Conservation (phyloP, 805 yeast genomes). For the Kazachstania psychrophila region DNA sequence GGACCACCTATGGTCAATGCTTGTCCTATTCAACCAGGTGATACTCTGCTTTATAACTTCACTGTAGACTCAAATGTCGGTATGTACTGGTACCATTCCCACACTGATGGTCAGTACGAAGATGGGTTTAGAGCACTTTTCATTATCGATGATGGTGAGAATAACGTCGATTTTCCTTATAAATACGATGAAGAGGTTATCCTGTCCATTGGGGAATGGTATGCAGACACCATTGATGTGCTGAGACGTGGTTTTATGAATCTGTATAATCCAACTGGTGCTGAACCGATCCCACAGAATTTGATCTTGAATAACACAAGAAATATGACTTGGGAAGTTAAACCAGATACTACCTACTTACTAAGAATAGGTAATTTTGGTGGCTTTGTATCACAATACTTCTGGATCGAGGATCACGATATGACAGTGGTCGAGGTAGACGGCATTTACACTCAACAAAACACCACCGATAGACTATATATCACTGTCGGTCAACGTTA, state of each 20-base stretch:
- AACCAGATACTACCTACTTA: slow-evolving; percentile 80
- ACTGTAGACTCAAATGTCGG: slow-evolving; percentile 77
- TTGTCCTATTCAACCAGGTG: slow-evolving; percentile 84
- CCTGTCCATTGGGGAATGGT: slow-evolving; percentile 77
- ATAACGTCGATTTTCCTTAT: slow-evolving; percentile 45
- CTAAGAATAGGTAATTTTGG: slow-evolving; percentile 78
- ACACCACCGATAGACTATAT: slow-evolving; percentile 60
- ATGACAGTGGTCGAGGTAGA: slow-evolving; percentile 86
- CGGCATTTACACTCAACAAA: slow-evolving; percentile 76
- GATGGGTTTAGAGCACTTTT: slow-evolving; percentile 85
- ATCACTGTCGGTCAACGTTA: slow-evolving; percentile 90
- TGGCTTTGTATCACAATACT: slow-evolving; percentile 83
- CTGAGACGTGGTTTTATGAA: slow-evolving; percentile 50
- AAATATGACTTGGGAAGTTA: slow-evolving; percentile 65
- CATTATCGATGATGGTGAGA: slow-evolving; percentile 58
- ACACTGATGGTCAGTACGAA: slow-evolving; percentile 80
- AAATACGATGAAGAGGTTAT: slow-evolving; percentile 73
- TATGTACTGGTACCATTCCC: slow-evolving; percentile 96
- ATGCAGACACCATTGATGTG: slow-evolving; percentile 49
- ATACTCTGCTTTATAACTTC: slow-evolving; percentile 72
- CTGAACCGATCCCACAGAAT: slow-evolving; percentile 89
- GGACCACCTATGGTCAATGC: slow-evolving; percentile 85
- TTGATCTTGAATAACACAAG: slow-evolving; percentile 73
- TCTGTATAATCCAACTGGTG: slow-evolving; percentile 88
- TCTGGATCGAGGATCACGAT: slow-evolving; percentile 81